Base-by-base conservation (phyloP, 768 basidiomycete species). In the Suillus tomentosus region DNA sequence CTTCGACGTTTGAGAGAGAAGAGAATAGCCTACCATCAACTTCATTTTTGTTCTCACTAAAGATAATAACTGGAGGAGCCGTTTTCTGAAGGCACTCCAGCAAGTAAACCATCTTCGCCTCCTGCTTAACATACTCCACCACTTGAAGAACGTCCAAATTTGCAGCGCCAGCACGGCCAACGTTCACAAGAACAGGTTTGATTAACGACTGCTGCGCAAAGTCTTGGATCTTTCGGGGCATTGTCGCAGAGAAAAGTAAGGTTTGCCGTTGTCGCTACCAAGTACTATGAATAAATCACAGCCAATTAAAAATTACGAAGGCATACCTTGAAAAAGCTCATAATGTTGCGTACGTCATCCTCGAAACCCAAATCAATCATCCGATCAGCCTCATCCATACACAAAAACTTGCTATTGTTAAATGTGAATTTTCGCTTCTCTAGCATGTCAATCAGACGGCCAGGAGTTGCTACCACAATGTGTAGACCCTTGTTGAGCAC, bases 311-410 rank as follows among this genome's bases (percentile, higher is more conserved):
- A 48, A 45, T 27, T 9, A 31, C 47, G 22, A 11, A 24, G 2
- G 71, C 84, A 43, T 65, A 94, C 95, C 81, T 92, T 95, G 84
- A 99, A 99, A 77, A 94, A 99, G 73, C 94, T 96, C 95, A 99
- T 98, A 72, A 99, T 97, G 71, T 95, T 97, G 63, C 97, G 84
- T 37, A 99, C 96, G 70, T 99, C 97, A 65, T 99, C 97, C 77
- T 99, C 97, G 71, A 99, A 99, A 0, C 97, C 97, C 74, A 98
- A 82, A 73, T 99, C 97, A 65, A 99, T 95, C 97, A 99, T 99
- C 64, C 97, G 82, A 78, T 99, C 97, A 0, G 97, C 97, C 78
- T 99, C 97, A 77, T 99, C 97, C 94, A 99, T 95, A 74, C 96
- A 98, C 13, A 99, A 79, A 74, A 87, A 97, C 80, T 94, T 95